phyloP scores from a whole-genome alignment of 352 stramenopile species.

The Globisporangium carolinianum region DNA sequence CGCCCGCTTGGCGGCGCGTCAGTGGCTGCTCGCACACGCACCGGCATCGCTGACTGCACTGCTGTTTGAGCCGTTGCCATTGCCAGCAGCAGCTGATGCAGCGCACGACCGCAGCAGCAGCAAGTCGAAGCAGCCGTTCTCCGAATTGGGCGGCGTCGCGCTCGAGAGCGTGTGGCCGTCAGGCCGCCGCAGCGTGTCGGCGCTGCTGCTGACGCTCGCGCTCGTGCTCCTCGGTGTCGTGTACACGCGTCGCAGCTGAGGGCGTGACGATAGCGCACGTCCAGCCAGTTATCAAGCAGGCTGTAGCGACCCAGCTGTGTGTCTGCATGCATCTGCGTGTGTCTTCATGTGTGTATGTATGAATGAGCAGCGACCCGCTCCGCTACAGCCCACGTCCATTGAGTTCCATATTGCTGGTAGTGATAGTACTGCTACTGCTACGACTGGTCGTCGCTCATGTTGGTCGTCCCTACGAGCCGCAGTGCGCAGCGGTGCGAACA shows the following conservation, averaged over 20 bases:
- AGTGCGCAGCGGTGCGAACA: conserved; percentile 67
- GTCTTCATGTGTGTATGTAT: too few species aligned
- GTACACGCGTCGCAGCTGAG: neutral
- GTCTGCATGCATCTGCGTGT: too few species aligned
- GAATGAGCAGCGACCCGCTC: too few species aligned
- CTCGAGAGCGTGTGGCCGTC: conserved; percentile 4
- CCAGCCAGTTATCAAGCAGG: too few species aligned
- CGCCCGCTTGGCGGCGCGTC: conserved; percentile 21
- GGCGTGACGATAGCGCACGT: neutral
- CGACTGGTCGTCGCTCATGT: conserved; percentile 10
- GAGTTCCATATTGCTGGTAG: too few species aligned
- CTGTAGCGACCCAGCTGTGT: too few species aligned
- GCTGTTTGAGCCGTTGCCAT: conserved; percentile 3
- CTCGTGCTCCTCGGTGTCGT: conserved; percentile 1
- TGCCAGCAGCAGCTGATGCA: neutral
- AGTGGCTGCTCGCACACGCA: conserved; percentile 21
- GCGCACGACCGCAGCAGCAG: neutral
- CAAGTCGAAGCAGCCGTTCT: conserved; percentile 3
- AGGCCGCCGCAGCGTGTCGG: neutral
- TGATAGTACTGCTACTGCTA: neutral
- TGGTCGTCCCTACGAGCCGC: conserved; percentile 22
- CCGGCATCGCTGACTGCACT: conserved; percentile 11
- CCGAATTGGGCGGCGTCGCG: conserved; percentile 4
- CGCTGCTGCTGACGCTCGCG: neutral
- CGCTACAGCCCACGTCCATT: too few species aligned